A percentile compares a stretch with the other conserved stretches of the same genome.
Conservation (phyloP, 345 rosid genomes). For the Hibiscus syriacus region DNA sequence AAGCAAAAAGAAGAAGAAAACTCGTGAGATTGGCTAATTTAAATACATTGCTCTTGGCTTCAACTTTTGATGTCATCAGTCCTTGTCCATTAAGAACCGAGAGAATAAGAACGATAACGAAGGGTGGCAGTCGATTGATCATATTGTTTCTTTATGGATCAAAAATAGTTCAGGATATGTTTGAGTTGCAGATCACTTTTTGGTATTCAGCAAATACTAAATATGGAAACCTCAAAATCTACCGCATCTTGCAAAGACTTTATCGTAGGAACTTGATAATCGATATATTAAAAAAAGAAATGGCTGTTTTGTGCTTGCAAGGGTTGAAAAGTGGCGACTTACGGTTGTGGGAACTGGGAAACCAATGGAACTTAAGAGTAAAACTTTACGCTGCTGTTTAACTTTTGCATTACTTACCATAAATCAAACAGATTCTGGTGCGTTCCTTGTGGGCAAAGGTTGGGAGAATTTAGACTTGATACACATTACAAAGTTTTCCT, state of each 20-base stretch:
- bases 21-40: not conserved
- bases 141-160: not conserved
- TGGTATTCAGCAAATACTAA: not conserved
- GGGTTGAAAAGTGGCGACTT: not conserved
- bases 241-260: not conserved
- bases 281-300: not conserved
- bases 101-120: not conserved
- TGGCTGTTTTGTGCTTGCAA: constrained; percentile 4
- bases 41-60: constrained; percentile 8
- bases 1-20: not conserved
- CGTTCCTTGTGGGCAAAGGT: too few species aligned
- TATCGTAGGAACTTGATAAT: not conserved
- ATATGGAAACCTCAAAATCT: not conserved
- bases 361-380: not conserved
- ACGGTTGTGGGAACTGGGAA: not conserved
- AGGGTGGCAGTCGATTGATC: not conserved
- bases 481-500: not conserved
- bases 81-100: not conserved
- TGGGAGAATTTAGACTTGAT: too few species aligned
- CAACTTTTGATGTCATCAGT: not conserved
- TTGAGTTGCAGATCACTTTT: not conserved
- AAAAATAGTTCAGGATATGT: not conserved
- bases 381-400: constrained; percentile 10
- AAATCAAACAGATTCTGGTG: not conserved
- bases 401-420: constrained; percentile 2